A percentile compares a stretch with the other conserved stretches of the same genome.
Conservation (phyloP, 306 rosid genomes). For the Citrullus colocynthis region DNA sequence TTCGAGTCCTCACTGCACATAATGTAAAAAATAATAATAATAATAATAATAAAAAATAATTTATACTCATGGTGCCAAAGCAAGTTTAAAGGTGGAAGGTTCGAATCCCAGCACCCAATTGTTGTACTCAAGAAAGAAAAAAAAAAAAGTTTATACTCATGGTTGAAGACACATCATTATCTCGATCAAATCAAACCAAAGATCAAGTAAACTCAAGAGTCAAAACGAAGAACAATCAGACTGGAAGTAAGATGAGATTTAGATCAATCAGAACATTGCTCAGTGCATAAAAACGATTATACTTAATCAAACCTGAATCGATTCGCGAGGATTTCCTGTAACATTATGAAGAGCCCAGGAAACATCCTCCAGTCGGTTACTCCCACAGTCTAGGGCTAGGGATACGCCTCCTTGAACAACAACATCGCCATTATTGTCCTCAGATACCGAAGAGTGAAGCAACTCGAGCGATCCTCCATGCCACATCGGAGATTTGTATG, state of each 20-base stretch:
- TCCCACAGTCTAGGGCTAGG: conserved; percentile 27
- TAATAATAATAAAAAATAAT: no score
- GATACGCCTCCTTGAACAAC: conserved; percentile 64
- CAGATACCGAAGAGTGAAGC: conserved; percentile 53
- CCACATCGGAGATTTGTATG: conserved; percentile 84
- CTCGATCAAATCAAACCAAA: no score
- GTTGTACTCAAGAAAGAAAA: no score
- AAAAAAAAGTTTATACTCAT: no score
- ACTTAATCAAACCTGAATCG: conserved; percentile 40
- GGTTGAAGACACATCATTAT: no score
- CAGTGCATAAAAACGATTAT: background rate
- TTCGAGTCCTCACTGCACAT: no score
- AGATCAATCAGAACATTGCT: background rate
- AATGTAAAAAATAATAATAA: no score
- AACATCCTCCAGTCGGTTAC: conserved; percentile 2
- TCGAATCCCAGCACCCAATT: no score
- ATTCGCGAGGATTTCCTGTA: conserved; percentile 36
- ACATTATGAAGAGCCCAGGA: conserved; percentile 49
- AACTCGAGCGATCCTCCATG: conserved; percentile 71
- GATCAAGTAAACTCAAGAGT: no score
- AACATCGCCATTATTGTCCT: conserved; percentile 25
- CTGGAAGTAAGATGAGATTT: background rate
- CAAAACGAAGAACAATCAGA: background rate
- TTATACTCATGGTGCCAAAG: no score
- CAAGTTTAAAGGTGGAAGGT: no score